Base-by-base conservation (phyloP, 371 early-diverging fungal genomes). In the Massospora cicadina region DNA sequence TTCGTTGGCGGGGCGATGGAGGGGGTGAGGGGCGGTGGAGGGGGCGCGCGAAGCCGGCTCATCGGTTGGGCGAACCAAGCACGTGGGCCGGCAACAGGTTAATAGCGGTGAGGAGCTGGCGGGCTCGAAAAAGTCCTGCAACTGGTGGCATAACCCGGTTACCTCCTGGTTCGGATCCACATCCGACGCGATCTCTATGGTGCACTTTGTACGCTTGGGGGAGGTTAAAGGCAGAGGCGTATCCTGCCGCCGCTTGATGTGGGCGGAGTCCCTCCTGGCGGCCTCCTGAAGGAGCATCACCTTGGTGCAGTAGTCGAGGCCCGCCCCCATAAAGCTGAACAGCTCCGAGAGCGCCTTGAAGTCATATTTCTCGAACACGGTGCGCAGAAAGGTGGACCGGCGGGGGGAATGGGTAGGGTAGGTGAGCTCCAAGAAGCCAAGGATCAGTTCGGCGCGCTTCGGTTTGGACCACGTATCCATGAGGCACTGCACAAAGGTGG, bases 281-380 rank as follows among this genome's bases (percentile, higher is more conserved):
- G 63, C 63, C 23, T n/a, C 29, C 27, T 63, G 63, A 17, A 63
- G 63, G 12, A 63, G n/a, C 28, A 54, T 26, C 12, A 63, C 63
- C 30, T 63, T 63, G 28, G 55, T 63, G 29, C 27, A 23, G 63
- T 63, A 63, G 28, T 63, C 63, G 30, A 63, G 17, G 2, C 54
- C 55, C 13, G n/a, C 2, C 21, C 63, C 63, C 54, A 63, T 53
- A 1, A 63, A 3, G 43, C 55, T 54, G 55, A 63, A 63, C 17
- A 63, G 21, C 28, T 63, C 54, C 1, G 63, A 54, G 2, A 53
- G 55, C 17, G 10, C 13, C 29, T 54, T 29, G 29, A 63, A 63
- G 17, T 53, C 53, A 24, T 26, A 3, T 10, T 63, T 54, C 13
- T 63, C 54, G 27, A 63, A 54, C 27, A 63, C n/a, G 7, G 53